Conservation (phyloP, 495 filamentous ascomycete species). For the Glarea lozoyensis region DNA sequence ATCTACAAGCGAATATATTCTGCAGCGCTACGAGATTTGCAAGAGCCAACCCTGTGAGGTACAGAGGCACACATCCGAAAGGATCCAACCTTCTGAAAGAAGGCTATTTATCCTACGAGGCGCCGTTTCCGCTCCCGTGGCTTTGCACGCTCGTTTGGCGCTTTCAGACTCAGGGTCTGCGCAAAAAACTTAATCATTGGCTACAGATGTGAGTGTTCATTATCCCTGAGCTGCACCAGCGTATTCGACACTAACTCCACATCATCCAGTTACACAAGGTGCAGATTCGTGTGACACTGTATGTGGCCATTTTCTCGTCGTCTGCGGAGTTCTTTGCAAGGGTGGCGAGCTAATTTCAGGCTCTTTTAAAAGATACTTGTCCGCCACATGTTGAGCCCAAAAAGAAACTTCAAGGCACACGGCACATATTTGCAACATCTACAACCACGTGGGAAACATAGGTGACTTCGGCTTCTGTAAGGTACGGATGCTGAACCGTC, state of each 20-base stretch:
- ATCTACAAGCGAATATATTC: too few relatives aligned
- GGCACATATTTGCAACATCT: neutral
- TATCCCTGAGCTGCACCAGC: conserved; percentile 1
- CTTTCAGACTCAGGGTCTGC: neutral
- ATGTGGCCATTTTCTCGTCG: neutral
- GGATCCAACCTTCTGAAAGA: too few relatives aligned
- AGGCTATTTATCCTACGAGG: too few relatives aligned
- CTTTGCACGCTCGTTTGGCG: neutral
- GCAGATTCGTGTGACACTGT: conserved; percentile 1
- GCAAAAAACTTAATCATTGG: neutral
- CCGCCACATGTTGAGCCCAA: neutral
- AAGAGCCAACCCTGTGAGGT: too few relatives aligned
- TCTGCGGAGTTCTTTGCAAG: neutral
- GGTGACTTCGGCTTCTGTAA: too few relatives aligned
- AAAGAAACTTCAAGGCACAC: neutral
- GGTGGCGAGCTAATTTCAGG: conserved; percentile 5
- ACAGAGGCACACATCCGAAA: too few relatives aligned
- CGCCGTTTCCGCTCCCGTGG: neutral
- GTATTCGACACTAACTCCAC: neutral
- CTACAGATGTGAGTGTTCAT: neutral
- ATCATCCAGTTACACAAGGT: conserved; percentile 2
- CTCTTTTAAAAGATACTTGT: conserved; percentile 4
- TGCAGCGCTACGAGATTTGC: too few relatives aligned
- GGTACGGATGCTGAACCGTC: too few relatives aligned
- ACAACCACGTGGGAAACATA: neutral